Percentiles rank a stretch among this genome's conserved stretches.
Conservation (phyloP, 2,329 filamentous ascomycete genomes). For the Colletotrichum siamense region DNA sequence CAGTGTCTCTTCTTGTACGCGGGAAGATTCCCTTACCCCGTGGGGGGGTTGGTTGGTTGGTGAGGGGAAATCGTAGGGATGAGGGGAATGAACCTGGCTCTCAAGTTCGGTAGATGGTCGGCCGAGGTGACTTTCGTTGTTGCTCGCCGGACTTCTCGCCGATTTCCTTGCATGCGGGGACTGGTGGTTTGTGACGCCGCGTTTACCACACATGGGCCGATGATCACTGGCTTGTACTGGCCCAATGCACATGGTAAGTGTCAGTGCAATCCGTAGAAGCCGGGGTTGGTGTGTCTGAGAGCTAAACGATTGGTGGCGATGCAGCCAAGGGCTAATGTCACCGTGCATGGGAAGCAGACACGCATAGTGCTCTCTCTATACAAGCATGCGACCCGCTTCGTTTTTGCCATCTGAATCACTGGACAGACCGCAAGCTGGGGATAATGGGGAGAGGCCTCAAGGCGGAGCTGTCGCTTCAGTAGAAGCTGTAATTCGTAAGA, state of each 20-base stretch:
- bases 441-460: background rate
- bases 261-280: background rate
- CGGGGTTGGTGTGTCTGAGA: background rate
- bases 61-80: constrained; percentile 5
- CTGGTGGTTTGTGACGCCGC: background rate
- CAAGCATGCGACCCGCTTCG: background rate
- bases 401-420: background rate
- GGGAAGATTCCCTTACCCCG: background rate
- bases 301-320: background rate
- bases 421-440: background rate
- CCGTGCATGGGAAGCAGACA: background rate
- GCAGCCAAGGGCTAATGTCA: background rate
- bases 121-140: constrained; percentile 1
- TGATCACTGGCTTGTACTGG: background rate
- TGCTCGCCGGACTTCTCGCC: background rate
- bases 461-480: background rate
- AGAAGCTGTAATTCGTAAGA: background rate
- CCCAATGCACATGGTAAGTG: background rate
- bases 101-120: constrained; percentile 2
- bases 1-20: background rate
- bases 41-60: background rate
- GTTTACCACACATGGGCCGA: background rate
- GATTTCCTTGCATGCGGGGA: background rate
- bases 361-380: background rate
- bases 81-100: background rate